Percentiles rank a stretch among this genome's conserved stretches.
These are phyloP conservation scores for Cutaneotrichosporon sp. DNA, from an alignment of 1,284 basidiomycete species.

Conservation along the genomic window DNA sequence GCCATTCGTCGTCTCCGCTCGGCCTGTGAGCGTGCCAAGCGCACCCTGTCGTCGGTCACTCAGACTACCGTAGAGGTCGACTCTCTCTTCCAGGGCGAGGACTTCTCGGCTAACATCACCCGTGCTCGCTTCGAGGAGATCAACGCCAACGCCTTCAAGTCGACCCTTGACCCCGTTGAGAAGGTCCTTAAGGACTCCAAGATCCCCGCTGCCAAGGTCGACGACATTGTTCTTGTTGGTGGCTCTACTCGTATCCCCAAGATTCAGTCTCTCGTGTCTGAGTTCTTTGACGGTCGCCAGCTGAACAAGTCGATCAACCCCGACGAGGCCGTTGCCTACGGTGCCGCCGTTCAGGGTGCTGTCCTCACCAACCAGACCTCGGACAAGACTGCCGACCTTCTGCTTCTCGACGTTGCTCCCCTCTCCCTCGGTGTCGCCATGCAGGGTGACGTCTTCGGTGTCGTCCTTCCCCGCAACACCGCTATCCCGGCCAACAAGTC, in stretches of 20 bases:
- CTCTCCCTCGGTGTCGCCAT: constrained; percentile 97
- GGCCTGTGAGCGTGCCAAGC: constrained; percentile 99
- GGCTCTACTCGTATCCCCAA: constrained; percentile 99
- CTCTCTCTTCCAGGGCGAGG: constrained; percentile 83
- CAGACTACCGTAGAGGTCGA: constrained; percentile 99
- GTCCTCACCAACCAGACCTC: constrained; percentile 94
- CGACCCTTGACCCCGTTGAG: constrained; percentile 95
- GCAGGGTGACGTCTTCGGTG: constrained; percentile 96
- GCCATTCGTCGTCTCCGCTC: constrained; percentile 90
- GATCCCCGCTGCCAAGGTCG: constrained; percentile 93
- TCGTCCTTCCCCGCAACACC: constrained; percentile 84
- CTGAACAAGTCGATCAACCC: constrained; percentile 99
- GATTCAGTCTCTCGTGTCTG: constrained; percentile 95
- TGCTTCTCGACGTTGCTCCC: constrained; percentile 92
- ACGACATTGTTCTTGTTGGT: constrained; percentile 99
- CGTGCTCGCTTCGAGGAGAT: constrained; percentile 99
- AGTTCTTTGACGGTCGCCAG: constrained; percentile 94
- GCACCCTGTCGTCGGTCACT: constrained; percentile 93
- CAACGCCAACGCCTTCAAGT: constrained; percentile 89
- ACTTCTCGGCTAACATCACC: constrained; percentile 94
- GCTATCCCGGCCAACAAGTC: constrained; percentile 97
- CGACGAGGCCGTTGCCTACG: constrained; percentile 90
- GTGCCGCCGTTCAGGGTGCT: constrained; percentile 94
- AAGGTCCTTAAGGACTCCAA: constrained; percentile 99
- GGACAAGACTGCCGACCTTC: constrained; percentile 89